phyloP scores from a whole-genome alignment of 495 filamentous ascomycete genomes.

The Hamigera avellanea region DNA sequence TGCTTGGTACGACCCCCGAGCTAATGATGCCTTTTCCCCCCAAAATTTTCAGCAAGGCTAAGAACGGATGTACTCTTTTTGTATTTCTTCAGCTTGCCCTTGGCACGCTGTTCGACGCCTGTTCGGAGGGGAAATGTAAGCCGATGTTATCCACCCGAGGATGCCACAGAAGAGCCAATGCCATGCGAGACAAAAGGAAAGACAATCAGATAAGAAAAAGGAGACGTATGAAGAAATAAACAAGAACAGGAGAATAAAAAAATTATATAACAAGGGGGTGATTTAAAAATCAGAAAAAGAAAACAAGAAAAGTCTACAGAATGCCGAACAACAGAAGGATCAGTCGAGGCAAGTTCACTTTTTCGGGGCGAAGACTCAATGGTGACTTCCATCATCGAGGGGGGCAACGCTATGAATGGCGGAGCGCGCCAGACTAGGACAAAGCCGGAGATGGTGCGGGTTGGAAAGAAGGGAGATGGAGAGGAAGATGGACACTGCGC shows the following conservation, averaged over 20 bases:
- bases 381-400: not conserved
- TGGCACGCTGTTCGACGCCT: no score
- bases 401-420: constrained; percentile 5
- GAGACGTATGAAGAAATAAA: constrained; percentile 4
- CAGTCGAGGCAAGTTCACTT: constrained; percentile 3
- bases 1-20: no score
- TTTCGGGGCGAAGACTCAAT: constrained; percentile 5
- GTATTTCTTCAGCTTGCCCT: no score
- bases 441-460: constrained; percentile 7
- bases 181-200: constrained; percentile 2
- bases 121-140: no score
- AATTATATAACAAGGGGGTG: constrained; percentile 5
- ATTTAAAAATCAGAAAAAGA: constrained; percentile 2
- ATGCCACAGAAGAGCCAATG: no score
- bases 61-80: no score
- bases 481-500: constrained; percentile 1
- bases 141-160: no score
- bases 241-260: constrained; percentile 3
- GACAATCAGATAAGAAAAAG: constrained; percentile 1
- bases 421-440: constrained; percentile 6
- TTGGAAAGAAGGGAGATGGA: constrained; percentile 7
- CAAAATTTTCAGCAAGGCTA: no score
- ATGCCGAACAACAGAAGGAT: not conserved
- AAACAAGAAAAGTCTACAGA: constrained; percentile 1
- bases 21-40: no score